phyloP scores from a whole-genome alignment of 2,329 filamentous ascomycete species.

The Knufia fluminis region DNA sequence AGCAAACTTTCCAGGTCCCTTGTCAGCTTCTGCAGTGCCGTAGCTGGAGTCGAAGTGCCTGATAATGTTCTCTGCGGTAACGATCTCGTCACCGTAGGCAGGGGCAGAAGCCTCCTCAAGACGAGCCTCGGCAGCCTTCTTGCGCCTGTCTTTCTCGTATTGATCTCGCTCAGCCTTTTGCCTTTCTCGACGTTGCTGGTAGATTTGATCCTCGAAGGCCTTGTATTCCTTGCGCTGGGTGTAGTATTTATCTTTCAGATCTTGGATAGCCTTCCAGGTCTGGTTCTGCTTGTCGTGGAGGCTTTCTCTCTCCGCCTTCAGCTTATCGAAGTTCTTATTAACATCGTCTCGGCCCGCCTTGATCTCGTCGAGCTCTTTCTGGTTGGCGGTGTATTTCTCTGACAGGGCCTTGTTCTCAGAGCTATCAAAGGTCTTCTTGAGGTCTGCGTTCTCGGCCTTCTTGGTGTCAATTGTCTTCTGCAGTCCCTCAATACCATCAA shows the following conservation, averaged over 20 bases:
- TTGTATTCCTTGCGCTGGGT: constrained; percentile 70
- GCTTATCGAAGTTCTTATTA: constrained; percentile 74
- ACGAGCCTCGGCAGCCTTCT: constrained; percentile 46
- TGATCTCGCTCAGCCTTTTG: constrained; percentile 66
- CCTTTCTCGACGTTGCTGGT: constrained; percentile 66
- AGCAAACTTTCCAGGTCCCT: constrained; percentile 46
- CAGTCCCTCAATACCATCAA: constrained; percentile 70
- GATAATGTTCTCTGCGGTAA: constrained; percentile 76
- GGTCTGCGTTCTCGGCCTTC: constrained; percentile 76
- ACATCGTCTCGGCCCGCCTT: constrained; percentile 86
- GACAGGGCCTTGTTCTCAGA: constrained; percentile 81
- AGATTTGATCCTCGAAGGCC: constrained; percentile 74
- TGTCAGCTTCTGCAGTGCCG: constrained; percentile 52
- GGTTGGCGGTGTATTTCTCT: constrained; percentile 75
- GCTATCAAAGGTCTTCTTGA: constrained; percentile 83
- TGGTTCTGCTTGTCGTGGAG: constrained; percentile 78
- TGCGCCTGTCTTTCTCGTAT: constrained; percentile 40
- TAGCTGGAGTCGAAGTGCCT: constrained; percentile 80
- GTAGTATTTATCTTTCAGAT: constrained; percentile 85
- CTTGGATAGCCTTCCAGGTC: constrained; percentile 71
- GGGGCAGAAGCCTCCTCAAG: constrained; percentile 52
- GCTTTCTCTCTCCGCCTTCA: constrained; percentile 78
- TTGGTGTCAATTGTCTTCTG: constrained; percentile 86
- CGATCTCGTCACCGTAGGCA: constrained; percentile 87
- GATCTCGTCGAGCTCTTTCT: constrained; percentile 79